A percentile compares a stretch with the other conserved stretches of the same genome.
Evolutionary conservation across 768 basidiomycete genomes (phyloP).

Genomic region (Chiua virens): DNA sequence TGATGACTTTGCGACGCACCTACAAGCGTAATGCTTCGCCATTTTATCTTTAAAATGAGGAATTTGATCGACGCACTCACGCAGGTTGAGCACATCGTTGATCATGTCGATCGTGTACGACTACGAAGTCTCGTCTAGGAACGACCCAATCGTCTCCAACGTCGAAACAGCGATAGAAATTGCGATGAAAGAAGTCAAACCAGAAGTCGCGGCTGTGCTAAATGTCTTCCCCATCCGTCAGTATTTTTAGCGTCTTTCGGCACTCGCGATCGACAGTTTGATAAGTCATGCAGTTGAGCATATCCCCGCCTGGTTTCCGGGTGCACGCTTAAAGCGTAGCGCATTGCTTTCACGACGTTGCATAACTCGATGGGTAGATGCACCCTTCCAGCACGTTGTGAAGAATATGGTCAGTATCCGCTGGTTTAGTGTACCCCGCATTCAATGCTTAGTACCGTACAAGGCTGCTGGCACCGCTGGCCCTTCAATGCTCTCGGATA

Average conservation of each 20-base stretch:
- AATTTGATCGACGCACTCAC: background rate
- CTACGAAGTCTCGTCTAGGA: background rate
- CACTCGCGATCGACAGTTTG: background rate
- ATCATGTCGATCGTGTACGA: constrained; percentile 14
- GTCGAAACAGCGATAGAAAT: constrained; percentile 12
- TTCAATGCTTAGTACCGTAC: no score
- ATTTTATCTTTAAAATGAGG: background rate
- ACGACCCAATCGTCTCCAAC: background rate
- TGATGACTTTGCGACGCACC: constrained; percentile 18
- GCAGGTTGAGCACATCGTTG: constrained; percentile 3
- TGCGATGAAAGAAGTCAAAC: constrained; percentile 3
- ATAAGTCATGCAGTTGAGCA: background rate
- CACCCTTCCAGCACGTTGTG: constrained; percentile 11
- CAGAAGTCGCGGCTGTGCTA: constrained; percentile 8
- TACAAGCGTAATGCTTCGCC: constrained; percentile 5
- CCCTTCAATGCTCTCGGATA: background rate
- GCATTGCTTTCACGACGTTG: constrained; percentile 3
- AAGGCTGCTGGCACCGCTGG: constrained; percentile 11
- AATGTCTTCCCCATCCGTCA: constrained; percentile 9
- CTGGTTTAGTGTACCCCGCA: background rate
- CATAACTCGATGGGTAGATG: constrained; percentile 1
- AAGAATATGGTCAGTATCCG: constrained; percentile 6
- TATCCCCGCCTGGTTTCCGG: constrained; percentile 12
- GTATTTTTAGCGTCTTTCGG: background rate
- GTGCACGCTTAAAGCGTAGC: constrained; percentile 2